phyloP scores from a whole-genome alignment of 164 flowering plant genomes.

The Buxus sempervirens region DNA sequence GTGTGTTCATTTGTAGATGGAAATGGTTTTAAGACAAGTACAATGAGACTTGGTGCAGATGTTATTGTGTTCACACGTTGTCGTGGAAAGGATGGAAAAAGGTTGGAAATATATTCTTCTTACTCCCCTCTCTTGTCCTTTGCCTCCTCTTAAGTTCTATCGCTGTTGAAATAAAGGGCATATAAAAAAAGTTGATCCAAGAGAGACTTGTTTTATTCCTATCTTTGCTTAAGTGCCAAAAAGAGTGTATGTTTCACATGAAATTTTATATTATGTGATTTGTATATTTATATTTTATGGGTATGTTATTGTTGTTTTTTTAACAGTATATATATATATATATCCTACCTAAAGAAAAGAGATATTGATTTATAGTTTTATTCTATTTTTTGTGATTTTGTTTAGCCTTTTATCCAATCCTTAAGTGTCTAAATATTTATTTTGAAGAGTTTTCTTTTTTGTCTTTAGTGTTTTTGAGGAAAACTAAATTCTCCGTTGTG shows the following conservation, averaged over 20 bases:
- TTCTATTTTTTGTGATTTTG: not conserved
- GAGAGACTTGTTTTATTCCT: too few relatives aligned
- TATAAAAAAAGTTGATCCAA: too few relatives aligned
- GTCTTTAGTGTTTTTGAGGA: too few relatives aligned
- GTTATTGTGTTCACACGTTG: conserved; percentile 92
- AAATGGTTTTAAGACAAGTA: conserved; percentile 97
- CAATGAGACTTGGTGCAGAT: conserved; percentile 99
- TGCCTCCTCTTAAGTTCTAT: not conserved
- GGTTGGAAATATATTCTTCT: conserved; percentile 36
- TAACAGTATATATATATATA: not conserved
- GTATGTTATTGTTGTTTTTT: not conserved
- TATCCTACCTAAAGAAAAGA: not conserved
- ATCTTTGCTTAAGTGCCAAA: too few relatives aligned
- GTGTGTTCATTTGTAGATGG: conserved; percentile 52
- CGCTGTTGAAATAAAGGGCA: too few relatives aligned
- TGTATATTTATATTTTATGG: not conserved
- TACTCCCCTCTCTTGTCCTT: not conserved
- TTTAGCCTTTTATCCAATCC: not conserved
- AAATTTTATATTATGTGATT: too few relatives aligned
- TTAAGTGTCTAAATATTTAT: not conserved
- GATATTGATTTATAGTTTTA: not conserved
- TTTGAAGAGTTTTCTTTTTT: too few relatives aligned
- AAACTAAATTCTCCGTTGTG: not conserved
- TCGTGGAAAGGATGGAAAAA: conserved; percentile 56
- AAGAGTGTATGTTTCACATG: too few relatives aligned